phyloP scores from a whole-genome alignment of 2,329 filamentous ascomycete species.

The Aspergillus tamarii region DNA sequence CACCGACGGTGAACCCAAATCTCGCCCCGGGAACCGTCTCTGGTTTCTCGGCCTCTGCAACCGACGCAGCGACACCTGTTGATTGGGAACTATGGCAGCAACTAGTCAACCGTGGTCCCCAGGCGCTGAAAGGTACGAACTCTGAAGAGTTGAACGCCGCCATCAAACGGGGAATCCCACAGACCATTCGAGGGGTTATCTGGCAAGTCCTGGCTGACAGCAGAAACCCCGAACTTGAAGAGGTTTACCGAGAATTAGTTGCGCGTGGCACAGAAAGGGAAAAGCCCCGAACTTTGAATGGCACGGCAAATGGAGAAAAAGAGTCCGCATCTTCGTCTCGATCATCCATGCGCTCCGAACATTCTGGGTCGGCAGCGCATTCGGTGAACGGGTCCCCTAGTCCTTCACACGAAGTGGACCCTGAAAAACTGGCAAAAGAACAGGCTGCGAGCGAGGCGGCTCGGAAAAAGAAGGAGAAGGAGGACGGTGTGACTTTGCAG shows the following conservation, averaged over 20 bases:
- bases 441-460: slow-evolving; percentile 67
- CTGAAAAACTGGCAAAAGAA: slow-evolving; percentile 67
- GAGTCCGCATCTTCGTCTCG: slow-evolving; percentile 71
- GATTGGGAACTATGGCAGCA: slow-evolving; percentile 99
- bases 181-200: slow-evolving; percentile 93
- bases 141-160: slow-evolving; percentile 86
- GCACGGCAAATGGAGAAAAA: slow-evolving; percentile 60
- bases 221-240: slow-evolving; percentile 87
- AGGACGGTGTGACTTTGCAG: slow-evolving; percentile 71
- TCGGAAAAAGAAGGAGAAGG: slow-evolving; percentile 76
- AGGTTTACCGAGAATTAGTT: slow-evolving; percentile 80
- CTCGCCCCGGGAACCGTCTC: slow-evolving; percentile 84
- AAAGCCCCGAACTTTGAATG: slow-evolving; percentile 58
- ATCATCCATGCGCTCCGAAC: slow-evolving; percentile 80
- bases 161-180: slow-evolving; percentile 91
- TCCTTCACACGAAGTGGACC: slow-evolving; percentile 62
- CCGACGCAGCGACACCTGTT: slow-evolving; percentile 70
- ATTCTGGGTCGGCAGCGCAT: slow-evolving; percentile 64
- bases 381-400: slow-evolving; percentile 60
- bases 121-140: slow-evolving; percentile 83
- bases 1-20: slow-evolving; percentile 67
- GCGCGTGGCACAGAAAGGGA: slow-evolving; percentile 81
- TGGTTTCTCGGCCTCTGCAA: slow-evolving; percentile 72
- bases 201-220: slow-evolving; percentile 98
- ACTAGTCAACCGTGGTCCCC: slow-evolving; percentile 90